A percentile compares a stretch with the other conserved stretches of the same genome.
phyloP scores from a whole-genome alignment of 352 stramenopile genomes.

The Pythium aristosporum region DNA sequence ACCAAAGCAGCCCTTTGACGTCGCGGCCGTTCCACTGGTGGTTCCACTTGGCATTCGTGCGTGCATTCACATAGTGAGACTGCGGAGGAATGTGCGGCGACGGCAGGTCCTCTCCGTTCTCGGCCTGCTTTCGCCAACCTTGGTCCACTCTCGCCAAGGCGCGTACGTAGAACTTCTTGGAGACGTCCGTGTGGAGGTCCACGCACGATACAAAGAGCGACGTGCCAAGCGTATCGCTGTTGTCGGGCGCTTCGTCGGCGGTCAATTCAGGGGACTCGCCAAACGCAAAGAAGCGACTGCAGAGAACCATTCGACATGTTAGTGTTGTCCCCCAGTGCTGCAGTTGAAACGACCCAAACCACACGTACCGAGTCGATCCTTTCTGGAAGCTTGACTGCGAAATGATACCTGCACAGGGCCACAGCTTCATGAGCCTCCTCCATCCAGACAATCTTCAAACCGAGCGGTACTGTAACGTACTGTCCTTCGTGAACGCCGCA shows the following conservation, averaged over 20 bases:
- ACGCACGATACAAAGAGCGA: constrained; percentile 71
- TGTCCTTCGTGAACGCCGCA: constrained; percentile 38
- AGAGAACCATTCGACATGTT: background rate
- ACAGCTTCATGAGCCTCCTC: no score
- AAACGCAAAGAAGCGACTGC: constrained; percentile 65
- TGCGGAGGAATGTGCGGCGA: constrained; percentile 70
- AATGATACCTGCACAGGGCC: constrained; percentile 35
- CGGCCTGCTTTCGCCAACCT: constrained; percentile 53
- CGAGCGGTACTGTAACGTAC: constrained; percentile 10
- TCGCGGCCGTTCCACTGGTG: constrained; percentile 66
- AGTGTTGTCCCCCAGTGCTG: background rate
- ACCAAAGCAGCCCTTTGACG: constrained; percentile 56
- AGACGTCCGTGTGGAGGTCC: constrained; percentile 33
- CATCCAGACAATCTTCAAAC: no score
- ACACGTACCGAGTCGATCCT: constrained; percentile 45
- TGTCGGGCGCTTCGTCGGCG: constrained; percentile 31
- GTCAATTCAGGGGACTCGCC: constrained; percentile 30
- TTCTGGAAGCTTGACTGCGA: constrained; percentile 42
- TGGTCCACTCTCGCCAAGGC: constrained; percentile 75
- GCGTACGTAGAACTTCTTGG: constrained; percentile 55
- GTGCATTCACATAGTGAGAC: constrained; percentile 81
- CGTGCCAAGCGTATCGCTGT: constrained; percentile 51
- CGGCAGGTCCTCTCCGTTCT: constrained; percentile 49
- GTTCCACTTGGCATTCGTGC: constrained; percentile 65
- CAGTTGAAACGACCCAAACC: background rate